phyloP scores from a whole-genome alignment of 257 asterid species.

The Capsicum baccatum region DNA sequence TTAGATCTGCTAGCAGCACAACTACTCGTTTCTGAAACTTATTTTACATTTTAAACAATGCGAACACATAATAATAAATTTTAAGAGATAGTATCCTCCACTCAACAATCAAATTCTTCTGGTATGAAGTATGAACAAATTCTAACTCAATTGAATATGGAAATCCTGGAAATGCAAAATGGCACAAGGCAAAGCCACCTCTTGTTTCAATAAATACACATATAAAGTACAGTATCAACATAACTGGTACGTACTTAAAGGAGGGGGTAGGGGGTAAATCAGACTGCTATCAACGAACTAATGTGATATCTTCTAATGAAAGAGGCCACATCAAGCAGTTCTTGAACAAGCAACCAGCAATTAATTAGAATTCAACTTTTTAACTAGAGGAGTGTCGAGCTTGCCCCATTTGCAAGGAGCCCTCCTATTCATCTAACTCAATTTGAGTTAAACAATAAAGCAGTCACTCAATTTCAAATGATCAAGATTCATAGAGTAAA shows the following conservation, averaged over 20 bases:
- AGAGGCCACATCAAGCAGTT: slow-evolving; percentile 1
- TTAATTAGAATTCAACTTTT: background rate
- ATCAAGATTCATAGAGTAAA: slow-evolving; percentile 4
- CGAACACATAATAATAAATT: background rate
- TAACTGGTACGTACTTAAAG: background rate
- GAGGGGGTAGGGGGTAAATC: background rate
- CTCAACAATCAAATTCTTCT: background rate
- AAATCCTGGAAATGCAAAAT: background rate
- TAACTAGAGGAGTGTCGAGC: background rate
- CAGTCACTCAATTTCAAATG: slow-evolving; percentile 18
- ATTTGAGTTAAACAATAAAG: background rate
- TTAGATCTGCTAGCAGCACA: background rate
- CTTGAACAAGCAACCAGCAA: slow-evolving; percentile 12
- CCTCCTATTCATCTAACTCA: background rate
- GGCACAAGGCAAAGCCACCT: background rate
- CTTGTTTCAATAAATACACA: background rate
- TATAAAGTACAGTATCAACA: background rate
- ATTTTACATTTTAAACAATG: background rate
- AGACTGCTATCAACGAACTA: background rate
- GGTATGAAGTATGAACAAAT: background rate
- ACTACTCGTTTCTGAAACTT: background rate
- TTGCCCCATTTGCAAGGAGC: background rate
- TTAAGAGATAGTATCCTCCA: background rate
- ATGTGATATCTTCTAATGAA: background rate
- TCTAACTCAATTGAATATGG: background rate